Base-by-base conservation (phyloP, 176 grass and related monocot genomes). In the Bolboschoenus planiculmis region DNA sequence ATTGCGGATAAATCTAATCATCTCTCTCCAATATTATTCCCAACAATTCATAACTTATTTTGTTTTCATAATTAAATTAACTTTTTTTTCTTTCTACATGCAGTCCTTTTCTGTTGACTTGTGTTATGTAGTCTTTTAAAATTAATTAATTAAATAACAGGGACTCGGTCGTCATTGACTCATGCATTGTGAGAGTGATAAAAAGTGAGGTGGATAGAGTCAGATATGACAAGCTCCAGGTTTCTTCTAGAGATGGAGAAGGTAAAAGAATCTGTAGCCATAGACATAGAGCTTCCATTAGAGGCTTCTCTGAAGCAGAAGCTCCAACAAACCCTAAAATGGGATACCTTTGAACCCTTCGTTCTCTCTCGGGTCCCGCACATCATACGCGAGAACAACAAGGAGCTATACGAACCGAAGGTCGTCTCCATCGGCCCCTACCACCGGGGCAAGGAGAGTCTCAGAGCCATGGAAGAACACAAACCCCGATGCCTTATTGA, bases 381-480 rank as follows among this genome's bases (percentile, higher is more conserved):
- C 36, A 16, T 79, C 27, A 56, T 86, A 37, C 84, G 84, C 0
- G 56, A 80, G 8, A 79, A 47, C 4, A 80, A 70, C 73, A 64
- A 35, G 56, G 24, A 86, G 31, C 3, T 67, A 0, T 86, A 86
- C 7, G 84, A 86, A 54, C 84, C 84, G 13, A 60, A 63, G 30
- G 40, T 85, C 47, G 67, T 85, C 5, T 85, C 83, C 1, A 78
- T 85, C 11, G 83, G 83, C 10, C 83, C 83, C 20, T 85, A 85
- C 71, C 67, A 77, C 3, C 48, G 83, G 13, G 36, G 55, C 21
- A 77, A 60, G 4, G 18, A 61, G 7, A 73, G 5, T 13, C 68
- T 78, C 2, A 65, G 48, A 40, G 83, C 66, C 0, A 85, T 85
- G 83, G 83, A 85, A 33, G 33, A 76, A 7, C 68, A 78, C 21